Percentiles rank a stretch among this genome's conserved stretches.
phyloP scores from a whole-genome alignment of 495 filamentous ascomycete genomes.

The Venustampulla echinocandica region DNA sequence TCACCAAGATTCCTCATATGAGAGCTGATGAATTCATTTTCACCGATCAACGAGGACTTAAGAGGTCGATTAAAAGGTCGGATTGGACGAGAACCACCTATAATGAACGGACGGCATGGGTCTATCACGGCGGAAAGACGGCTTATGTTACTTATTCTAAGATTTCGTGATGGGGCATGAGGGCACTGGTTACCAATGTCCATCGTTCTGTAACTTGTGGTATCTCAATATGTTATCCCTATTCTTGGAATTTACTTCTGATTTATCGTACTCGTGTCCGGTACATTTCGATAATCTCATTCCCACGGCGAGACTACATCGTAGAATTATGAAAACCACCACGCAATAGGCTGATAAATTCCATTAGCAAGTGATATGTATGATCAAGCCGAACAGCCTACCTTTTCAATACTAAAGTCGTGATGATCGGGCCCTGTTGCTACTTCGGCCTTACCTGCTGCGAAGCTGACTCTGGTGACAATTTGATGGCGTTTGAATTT shows the following conservation, averaged over 20 bases:
- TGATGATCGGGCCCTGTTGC: not conserved
- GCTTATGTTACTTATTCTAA: not conserved
- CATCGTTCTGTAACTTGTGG: not conserved
- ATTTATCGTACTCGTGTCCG: constrained; percentile 4
- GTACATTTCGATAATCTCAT: not conserved
- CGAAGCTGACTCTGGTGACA: constrained; percentile 9
- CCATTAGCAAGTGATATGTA: constrained; percentile 6
- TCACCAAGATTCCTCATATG: constrained; percentile 1
- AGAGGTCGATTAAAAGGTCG: not conserved
- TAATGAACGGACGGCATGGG: not conserved
- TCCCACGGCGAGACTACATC: not conserved
- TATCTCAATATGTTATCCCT: not conserved
- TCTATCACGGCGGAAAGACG: not conserved
- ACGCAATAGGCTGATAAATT: constrained; percentile 6
- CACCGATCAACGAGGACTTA: not conserved
- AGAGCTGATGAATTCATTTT: constrained; percentile 4
- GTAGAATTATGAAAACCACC: constrained; percentile 8
- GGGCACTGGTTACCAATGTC: not conserved
- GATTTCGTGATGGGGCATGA: not conserved
- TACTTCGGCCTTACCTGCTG: not conserved
- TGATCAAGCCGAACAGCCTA: not conserved
- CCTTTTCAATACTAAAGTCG: constrained; percentile 4
- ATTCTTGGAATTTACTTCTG: not conserved
- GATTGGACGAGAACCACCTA: constrained; percentile 10
- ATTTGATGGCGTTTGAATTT: constrained; percentile 4